phyloP scores from a whole-genome alignment of 23 red algal genomes.

The Cyanidioschyzon merolae region DNA sequence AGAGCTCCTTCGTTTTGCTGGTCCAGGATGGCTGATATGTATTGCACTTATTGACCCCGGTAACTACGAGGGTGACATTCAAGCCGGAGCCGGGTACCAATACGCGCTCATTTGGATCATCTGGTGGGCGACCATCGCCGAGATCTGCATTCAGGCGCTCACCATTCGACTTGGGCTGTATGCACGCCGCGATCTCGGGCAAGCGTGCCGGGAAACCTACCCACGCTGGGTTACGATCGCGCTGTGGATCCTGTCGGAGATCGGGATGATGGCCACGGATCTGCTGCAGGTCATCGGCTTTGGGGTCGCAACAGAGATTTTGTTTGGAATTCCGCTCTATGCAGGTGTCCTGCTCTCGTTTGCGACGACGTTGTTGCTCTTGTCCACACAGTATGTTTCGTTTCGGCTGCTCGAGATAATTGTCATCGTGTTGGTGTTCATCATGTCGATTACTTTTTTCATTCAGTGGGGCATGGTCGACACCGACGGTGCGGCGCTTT shows the following conservation, averaged over 20 bases:
- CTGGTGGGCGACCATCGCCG: slow-evolving; percentile 20
- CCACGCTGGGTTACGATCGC: neutral
- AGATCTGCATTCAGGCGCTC: slow-evolving; percentile 12
- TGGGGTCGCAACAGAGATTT: slow-evolving; percentile 17
- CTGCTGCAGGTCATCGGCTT: slow-evolving; percentile 22
- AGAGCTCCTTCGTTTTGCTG: slow-evolving; percentile 1
- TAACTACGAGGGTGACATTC: slow-evolving; percentile 23
- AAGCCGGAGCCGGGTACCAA: slow-evolving; percentile 16
- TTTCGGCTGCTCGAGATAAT: slow-evolving; percentile 20
- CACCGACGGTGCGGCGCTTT: slow-evolving; percentile 12
- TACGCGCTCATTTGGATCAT: slow-evolving; percentile 26
- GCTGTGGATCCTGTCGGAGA: slow-evolving; percentile 21
- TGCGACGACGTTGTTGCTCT: slow-evolving; percentile 11
- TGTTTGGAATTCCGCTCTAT: slow-evolving; percentile 21
- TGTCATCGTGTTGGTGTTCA: slow-evolving; percentile 24
- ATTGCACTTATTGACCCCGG: slow-evolving; percentile 33
- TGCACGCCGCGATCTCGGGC: neutral
- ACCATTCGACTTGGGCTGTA: slow-evolving; percentile 21
- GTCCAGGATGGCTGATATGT: slow-evolving; percentile 25
- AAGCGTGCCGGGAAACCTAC: slow-evolving; percentile 13
- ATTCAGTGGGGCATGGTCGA: slow-evolving; percentile 10
- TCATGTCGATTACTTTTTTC: slow-evolving; percentile 11
- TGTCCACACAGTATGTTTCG: slow-evolving; percentile 6
- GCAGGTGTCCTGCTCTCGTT: slow-evolving; percentile 22
- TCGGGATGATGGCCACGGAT: slow-evolving; percentile 23